phyloP scores from a whole-genome alignment of 352 stramenopile genomes.

The Phytophthora pini region DNA sequence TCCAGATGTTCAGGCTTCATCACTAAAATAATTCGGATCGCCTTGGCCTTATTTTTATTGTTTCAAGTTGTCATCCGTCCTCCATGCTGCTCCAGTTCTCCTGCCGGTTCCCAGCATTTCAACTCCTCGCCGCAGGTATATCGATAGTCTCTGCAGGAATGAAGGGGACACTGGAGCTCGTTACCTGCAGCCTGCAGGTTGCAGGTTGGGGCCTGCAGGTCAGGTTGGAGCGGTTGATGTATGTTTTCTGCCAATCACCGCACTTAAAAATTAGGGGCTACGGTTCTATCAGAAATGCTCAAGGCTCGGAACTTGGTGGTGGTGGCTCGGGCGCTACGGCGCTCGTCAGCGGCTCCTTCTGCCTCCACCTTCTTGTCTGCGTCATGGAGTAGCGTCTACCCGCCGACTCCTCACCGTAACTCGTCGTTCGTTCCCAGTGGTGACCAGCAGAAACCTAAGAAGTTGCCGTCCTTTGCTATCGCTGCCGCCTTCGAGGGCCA shows the following conservation, averaged over 20 bases:
- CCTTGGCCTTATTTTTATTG: no score
- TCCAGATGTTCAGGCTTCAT: no score
- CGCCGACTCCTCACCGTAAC: constrained; percentile 6
- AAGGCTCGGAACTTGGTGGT: constrained; percentile 22
- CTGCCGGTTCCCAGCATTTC: no score
- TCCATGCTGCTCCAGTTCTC: no score
- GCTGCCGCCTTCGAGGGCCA: constrained; percentile 61
- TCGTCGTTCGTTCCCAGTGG: constrained; percentile 22
- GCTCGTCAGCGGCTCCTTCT: neutral
- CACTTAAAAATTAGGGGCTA: constrained; percentile 15
- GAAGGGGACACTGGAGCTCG: no score
- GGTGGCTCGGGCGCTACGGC: constrained; percentile 26
- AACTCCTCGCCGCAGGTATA: no score
- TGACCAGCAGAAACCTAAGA: constrained; percentile 16
- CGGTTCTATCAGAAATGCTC: constrained; percentile 18
- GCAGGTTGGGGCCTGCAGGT: no score
- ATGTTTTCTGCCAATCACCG: constrained; percentile 8
- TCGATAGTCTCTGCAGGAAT: no score
- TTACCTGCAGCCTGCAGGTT: no score
- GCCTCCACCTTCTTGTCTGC: neutral
- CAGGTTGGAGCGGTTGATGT: no score
- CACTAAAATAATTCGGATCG: no score
- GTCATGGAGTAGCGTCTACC: neutral
- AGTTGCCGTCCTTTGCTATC: constrained; percentile 58
- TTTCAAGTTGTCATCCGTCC: no score